Percentiles rank a stretch among this genome's conserved stretches.
These are phyloP conservation scores for Taphrina pruni DNA, from an alignment of 1,139 yeast genomes.

Conservation along the genomic window DNA sequence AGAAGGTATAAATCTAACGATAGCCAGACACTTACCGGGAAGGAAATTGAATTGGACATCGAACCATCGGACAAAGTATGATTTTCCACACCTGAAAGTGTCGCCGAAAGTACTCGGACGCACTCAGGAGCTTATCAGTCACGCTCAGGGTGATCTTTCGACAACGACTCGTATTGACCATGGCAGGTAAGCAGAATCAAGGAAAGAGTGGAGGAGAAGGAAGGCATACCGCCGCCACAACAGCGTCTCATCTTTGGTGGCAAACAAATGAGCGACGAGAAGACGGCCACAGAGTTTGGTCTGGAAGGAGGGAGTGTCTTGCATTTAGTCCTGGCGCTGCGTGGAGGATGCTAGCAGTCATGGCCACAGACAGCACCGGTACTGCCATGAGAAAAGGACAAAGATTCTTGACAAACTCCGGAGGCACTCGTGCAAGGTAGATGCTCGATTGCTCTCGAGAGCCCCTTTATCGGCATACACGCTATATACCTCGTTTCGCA, in stretches of 20 bases:
- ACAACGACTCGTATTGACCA: not conserved
- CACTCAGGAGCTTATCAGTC: no score
- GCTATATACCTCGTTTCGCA: not conserved
- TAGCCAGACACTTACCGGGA: constrained; percentile 37
- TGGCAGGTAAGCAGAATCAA: constrained; percentile 72
- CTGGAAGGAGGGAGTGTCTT: constrained; percentile 71
- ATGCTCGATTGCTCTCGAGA: no score
- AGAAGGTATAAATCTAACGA: not conserved
- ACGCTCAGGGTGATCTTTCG: no score
- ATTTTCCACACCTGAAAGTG: no score
- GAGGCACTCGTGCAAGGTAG: no score
- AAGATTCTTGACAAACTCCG: no score
- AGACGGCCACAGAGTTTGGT: constrained; percentile 71
- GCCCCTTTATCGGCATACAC: not conserved
- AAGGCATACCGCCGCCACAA: constrained; percentile 96
- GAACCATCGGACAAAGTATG: constrained; percentile 72
- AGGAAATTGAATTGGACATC: constrained; percentile 73
- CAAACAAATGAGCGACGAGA: constrained; percentile 84
- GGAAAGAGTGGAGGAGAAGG: constrained; percentile 93
- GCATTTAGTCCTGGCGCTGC: constrained; percentile 84
- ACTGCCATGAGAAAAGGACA: not conserved
- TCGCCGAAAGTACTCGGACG: no score
- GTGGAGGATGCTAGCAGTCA: constrained; percentile 67
- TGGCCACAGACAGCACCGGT: not conserved
- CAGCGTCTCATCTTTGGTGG: constrained; percentile 91